Evolutionary conservation across 495 filamentous ascomycete genomes (phyloP), one percentile per base, ranked within the genome.

Genomic region (Sphaerosporella brunnea): DNA sequence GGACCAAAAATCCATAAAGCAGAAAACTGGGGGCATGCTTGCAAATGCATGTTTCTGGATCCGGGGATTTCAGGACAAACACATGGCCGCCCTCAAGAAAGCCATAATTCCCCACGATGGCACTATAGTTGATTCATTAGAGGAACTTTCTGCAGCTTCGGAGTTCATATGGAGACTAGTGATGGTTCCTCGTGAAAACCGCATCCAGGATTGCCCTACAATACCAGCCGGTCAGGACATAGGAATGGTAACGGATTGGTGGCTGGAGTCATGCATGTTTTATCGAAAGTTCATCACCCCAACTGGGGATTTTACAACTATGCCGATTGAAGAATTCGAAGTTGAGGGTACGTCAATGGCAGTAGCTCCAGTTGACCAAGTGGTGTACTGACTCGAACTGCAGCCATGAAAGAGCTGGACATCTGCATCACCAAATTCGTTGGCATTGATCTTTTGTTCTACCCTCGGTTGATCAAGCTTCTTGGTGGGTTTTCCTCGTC

Each of bases 241-340:
- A 15, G 37, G 32, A 26, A 62, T 78, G 36, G 80, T 93, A 30
- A 95, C 84, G 8, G 82, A 93, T 53, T 90, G 87, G 70, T 97
- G 88, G 77, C 68, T 96, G 30, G 90, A 97, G 63, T 70, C 75
- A 36, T 96, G 88, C 60, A 65, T 96, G 25, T 73, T 84, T 55
- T 71, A 75, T 13, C 84, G 82, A 55, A 66, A 61, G 7, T 70
- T 85, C 47, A 73, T 84, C 28, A 67, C 78, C 8, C 84, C 86
- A n/a, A 62, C 65, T 41, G 35, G 26, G 9, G 72, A 88, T 59
- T 68, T 83, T 46, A 73, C 82, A 20, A 83, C 80, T 50, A 78
- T 71, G 2, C 86, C 88, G 1, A 80, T 93, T 50, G 69, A 73
- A 4, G 56, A 62, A 24, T 80, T 82, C 47, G 79, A 78, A 23